Percentiles rank a stretch among this genome's conserved stretches.
These are phyloP conservation scores for Nitzschia inconspicua DNA, from an alignment of 108 stramenopile species.

Conservation along the genomic window DNA sequence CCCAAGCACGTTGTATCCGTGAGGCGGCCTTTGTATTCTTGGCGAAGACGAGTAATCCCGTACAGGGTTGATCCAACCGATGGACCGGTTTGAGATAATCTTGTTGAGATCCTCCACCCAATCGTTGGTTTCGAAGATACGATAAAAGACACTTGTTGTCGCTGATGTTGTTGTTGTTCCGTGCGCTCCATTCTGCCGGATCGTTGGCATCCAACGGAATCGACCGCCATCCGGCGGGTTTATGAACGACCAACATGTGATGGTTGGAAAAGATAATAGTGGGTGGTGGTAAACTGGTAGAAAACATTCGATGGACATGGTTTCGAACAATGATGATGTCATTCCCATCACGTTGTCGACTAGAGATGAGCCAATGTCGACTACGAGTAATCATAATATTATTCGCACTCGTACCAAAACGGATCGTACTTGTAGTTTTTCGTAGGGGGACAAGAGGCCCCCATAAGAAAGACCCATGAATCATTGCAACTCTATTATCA, in stretches of 20 bases:
- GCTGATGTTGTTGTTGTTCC: constrained; percentile 4
- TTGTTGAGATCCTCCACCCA: constrained; percentile 68
- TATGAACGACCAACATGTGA: constrained; percentile 79
- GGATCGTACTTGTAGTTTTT: no score
- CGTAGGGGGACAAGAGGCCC: no score
- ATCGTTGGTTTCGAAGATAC: constrained; percentile 40
- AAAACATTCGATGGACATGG: no score
- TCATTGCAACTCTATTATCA: no score
- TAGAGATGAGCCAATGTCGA: no score
- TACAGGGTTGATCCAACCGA: constrained; percentile 85
- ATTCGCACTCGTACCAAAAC: no score
- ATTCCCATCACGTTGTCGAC: no score
- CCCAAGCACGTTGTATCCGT: constrained; percentile 67
- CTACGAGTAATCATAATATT: no score
- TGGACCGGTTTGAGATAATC: constrained; percentile 75
- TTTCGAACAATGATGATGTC: no score
- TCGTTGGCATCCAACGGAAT: constrained; percentile 36
- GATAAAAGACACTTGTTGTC: constrained; percentile 60
- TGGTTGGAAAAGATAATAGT: constrained; percentile 70
- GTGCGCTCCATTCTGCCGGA: constrained; percentile 12
- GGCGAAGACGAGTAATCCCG: constrained; percentile 69
- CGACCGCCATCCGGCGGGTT: constrained; percentile 85
- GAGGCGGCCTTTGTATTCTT: constrained; percentile 79
- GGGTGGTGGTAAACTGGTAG: constrained; percentile 15
- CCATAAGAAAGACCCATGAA: no score